Evolutionary conservation across 2,329 filamentous ascomycete species (phyloP).

Genomic region (Fusarium sp.): DNA sequence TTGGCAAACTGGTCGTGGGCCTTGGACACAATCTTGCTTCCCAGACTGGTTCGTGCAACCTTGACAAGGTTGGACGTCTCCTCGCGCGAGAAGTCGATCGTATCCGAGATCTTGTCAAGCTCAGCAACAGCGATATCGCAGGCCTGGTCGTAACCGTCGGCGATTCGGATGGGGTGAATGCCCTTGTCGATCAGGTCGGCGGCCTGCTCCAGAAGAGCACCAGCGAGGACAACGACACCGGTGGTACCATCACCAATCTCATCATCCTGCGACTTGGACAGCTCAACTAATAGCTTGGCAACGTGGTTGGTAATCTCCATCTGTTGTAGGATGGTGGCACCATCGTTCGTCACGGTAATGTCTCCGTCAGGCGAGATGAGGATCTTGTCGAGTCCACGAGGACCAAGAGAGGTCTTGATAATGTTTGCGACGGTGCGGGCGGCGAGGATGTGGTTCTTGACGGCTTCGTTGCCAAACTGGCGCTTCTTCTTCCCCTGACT

Average conservation of each 20-base stretch:
- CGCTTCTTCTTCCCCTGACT: slow-evolving; percentile 98
- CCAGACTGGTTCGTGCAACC: slow-evolving; percentile 94
- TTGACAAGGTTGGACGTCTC: slow-evolving; percentile 89
- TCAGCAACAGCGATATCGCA: slow-evolving; percentile 96
- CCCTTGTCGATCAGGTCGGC: slow-evolving; percentile 99
- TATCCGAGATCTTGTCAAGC: slow-evolving; percentile 92
- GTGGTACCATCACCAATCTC: slow-evolving; percentile 99
- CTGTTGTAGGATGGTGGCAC: slow-evolving; percentile 95
- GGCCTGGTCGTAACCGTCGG: slow-evolving; percentile 96
- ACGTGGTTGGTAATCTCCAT: slow-evolving; percentile 99
- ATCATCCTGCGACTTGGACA: slow-evolving; percentile 98
- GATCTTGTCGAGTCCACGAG: slow-evolving; percentile 97
- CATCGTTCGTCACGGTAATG: slow-evolving; percentile 99
- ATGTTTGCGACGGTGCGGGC: slow-evolving; percentile 97
- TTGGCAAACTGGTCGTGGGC: slow-evolving; percentile 98
- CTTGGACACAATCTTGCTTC: slow-evolving; percentile 99
- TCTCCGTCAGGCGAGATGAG: slow-evolving; percentile 98
- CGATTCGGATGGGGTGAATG: slow-evolving; percentile 98
- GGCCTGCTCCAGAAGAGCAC: slow-evolving; percentile 94
- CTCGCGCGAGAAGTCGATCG: slow-evolving; percentile 84
- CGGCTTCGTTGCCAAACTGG: slow-evolving; percentile 94
- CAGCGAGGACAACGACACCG: slow-evolving; percentile 95
- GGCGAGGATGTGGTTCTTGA: slow-evolving; percentile 98
- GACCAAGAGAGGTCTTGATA: slow-evolving; percentile 95
- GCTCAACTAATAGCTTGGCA: slow-evolving; percentile 94